A percentile compares a stretch with the other conserved stretches of the same genome.
Evolutionary conservation across 164 flowering plant genomes (phyloP).

Genomic region (Protea cynaroides): DNA sequence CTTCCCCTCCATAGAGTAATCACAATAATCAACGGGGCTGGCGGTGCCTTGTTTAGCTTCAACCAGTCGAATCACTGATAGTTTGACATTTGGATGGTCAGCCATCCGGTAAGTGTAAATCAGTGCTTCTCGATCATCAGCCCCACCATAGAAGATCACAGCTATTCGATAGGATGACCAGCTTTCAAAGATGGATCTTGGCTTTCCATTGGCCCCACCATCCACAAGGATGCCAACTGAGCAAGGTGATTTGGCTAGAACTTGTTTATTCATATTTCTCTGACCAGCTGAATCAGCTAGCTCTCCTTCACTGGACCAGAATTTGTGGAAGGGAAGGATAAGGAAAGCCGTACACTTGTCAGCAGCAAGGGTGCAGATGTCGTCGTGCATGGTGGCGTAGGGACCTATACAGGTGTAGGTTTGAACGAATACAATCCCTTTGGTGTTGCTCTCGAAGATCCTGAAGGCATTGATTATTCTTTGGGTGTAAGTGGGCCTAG

Average conservation of each 20-base stretch:
- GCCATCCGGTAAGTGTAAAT: constrained; percentile 42
- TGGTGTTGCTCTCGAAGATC: constrained; percentile 20
- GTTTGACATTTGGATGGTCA: constrained; percentile 14
- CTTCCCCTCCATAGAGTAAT: constrained; percentile 20
- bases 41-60: too few relatives aligned
- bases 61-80: constrained; percentile 33
- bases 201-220: constrained; percentile 11
- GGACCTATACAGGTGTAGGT: constrained; percentile 35
- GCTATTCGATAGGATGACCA: constrained; percentile 18
- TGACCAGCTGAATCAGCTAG: constrained; percentile 6
- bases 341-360: constrained; percentile 29
- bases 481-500: background rate
- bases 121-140: constrained; percentile 44
- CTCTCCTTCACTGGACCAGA: constrained; percentile 31
- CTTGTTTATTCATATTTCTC: constrained; percentile 27
- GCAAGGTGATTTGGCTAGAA: constrained; percentile 40
- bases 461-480: constrained; percentile 32
- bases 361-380: constrained; percentile 32
- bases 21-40: too few relatives aligned
- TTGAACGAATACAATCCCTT: constrained; percentile 18
- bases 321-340: constrained; percentile 55
- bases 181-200: constrained; percentile 11
- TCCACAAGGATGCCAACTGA: constrained; percentile 51
- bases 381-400: constrained; percentile 36
- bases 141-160: constrained; percentile 44